A percentile compares a stretch with the other conserved stretches of the same genome.
These are phyloP conservation scores for Furculomyces boomerangus DNA, from an alignment of 371 early-diverging fungal species.

Conservation along the genomic window DNA sequence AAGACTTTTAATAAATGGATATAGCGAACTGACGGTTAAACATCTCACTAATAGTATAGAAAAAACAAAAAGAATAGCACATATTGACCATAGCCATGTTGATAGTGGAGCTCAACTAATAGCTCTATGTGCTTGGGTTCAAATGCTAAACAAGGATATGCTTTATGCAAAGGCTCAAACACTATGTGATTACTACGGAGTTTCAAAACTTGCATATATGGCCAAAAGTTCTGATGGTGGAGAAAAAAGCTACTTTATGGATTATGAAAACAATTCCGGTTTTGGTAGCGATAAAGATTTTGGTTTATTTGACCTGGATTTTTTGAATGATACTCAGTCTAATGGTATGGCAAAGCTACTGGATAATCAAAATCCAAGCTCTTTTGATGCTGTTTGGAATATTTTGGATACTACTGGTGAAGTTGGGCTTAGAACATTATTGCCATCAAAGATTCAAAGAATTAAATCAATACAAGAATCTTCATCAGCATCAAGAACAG, in stretches of 20 bases:
- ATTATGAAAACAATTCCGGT: neutral
- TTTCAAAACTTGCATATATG: neutral
- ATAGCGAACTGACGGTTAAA: neutral
- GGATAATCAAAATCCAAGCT: no score
- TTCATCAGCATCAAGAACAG: neutral
- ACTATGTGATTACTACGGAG: constrained; percentile 1
- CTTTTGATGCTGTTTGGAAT: neutral
- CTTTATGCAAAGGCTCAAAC: neutral
- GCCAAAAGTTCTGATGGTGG: neutral
- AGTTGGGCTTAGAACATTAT: neutral
- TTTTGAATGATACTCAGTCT: no score
- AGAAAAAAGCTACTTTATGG: neutral
- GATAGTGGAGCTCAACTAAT: neutral
- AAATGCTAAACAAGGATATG: neutral
- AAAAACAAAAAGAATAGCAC: neutral
- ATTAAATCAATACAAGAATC: neutral
- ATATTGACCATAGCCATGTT: neutral
- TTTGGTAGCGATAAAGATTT: neutral
- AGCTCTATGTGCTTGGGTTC: neutral
- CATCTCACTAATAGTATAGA: neutral
- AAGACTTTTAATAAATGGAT: neutral
- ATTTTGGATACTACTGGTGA: neutral
- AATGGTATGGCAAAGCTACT: no score
- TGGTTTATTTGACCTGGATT: no score
- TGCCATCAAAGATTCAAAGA: neutral